These are phyloP conservation scores for Coemansia sp. DNA, from an alignment of 192 early-diverging fungal species.

Conservation along the genomic window DNA sequence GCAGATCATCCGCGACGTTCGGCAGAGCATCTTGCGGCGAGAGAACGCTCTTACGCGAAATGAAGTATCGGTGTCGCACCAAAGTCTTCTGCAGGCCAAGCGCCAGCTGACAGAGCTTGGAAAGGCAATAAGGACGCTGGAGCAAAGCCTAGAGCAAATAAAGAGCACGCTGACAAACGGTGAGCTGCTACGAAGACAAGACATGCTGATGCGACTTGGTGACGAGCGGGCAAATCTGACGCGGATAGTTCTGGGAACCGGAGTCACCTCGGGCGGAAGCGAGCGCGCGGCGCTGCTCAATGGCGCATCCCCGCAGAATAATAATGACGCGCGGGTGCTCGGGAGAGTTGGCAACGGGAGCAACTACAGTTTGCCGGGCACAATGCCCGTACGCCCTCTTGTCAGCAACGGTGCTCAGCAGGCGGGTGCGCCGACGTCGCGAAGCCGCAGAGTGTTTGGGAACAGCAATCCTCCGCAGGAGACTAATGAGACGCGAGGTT, in stretches of 20 bases:
- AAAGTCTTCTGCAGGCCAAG: constrained; percentile 75
- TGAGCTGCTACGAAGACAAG: constrained; percentile 73
- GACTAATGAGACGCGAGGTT: constrained; percentile 72
- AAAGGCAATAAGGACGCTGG: constrained; percentile 51
- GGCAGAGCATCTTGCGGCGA: constrained; percentile 68
- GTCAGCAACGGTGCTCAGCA: constrained; percentile 22
- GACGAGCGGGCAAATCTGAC: constrained; percentile 67
- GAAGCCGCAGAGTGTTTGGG: constrained; percentile 69
- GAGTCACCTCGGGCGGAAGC: constrained; percentile 23
- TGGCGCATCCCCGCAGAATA: constrained; percentile 21
- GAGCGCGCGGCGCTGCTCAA: constrained; percentile 30
- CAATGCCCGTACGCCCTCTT: constrained; percentile 14
- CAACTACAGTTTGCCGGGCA: constrained; percentile 25
- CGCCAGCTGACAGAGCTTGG: constrained; percentile 60
- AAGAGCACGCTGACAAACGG: constrained; percentile 54
- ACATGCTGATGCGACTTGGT: constrained; percentile 69
- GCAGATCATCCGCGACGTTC: constrained; percentile 64
- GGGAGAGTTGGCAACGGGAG: constrained; percentile 31
- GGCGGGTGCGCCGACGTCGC: constrained; percentile 13
- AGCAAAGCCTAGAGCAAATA: constrained; percentile 51
- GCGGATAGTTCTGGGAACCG: constrained; percentile 54
- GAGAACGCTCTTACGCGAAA: constrained; percentile 71
- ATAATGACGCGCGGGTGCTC: constrained; percentile 18
- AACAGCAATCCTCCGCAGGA: constrained; percentile 63
- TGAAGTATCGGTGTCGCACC: constrained; percentile 75